Evolutionary conservation across 495 filamentous ascomycete species (phyloP), one percentile per base, ranked within the genome.

Genomic region (Penicillium canescens): DNA sequence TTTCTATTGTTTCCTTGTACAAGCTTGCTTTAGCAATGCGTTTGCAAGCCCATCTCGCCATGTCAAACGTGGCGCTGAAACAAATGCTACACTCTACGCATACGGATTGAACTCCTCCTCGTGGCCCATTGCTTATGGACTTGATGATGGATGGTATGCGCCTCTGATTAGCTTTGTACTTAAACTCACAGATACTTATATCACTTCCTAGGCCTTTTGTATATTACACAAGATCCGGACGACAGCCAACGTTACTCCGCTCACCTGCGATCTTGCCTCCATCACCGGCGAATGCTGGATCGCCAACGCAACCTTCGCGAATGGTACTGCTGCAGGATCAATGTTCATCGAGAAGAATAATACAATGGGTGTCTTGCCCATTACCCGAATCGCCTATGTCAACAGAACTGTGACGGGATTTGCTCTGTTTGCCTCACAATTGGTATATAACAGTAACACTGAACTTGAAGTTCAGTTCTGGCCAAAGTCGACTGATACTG

Each of bases 241-340:
- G 33, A 50, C 42, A 50, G 10, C 37, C 12, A 36, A 3, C 42
- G 26, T 24, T 31, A 23, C n/a, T 52, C 57, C 6, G n/a, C 6
- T 60, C 9, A 35, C 10, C 13, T 60, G 57, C 52, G 44, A 60
- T 18, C 39, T 60, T 3, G 52, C 57, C 13, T 44, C 52, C 6
- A 60, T 60, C 23, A 60, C 52, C 4, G 57, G 39, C 16, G 57
- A 56, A 50, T 52, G 48, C 39, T 60, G 57, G 57, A 59, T 60
- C 4, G 57, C 52, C 13, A 60, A 56, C 33, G 57, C 52, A 4
- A 49, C 47, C 1, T 55, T 55, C 23, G 52, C 50, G 12, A 60
- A 60, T 31, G 52, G 52, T 4, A 60, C 52, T 16, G 16, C 16
- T 4, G 57, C 52, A 21, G 57, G 57, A 4, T 60, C 42, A 3